phyloP scores from a whole-genome alignment of 2,329 filamentous ascomycete species.

The Colletotrichum endophyticum region DNA sequence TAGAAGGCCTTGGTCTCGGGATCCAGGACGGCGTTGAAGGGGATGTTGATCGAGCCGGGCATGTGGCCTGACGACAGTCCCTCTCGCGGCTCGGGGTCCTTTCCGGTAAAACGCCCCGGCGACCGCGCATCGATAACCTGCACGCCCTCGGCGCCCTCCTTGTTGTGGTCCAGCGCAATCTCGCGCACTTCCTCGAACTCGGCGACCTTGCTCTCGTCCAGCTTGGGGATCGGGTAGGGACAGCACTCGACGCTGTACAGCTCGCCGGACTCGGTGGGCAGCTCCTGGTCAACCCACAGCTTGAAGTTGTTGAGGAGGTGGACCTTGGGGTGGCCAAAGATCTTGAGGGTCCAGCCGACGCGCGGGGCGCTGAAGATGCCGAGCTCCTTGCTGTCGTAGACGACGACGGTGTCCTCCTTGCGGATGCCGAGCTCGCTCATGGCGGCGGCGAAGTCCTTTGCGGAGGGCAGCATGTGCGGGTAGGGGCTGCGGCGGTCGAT shows the following conservation, averaged over 20 bases:
- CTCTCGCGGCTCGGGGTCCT: constrained; percentile 83
- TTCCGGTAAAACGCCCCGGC: constrained; percentile 79
- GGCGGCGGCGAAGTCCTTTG: constrained; percentile 80
- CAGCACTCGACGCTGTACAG: constrained; percentile 71
- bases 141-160: constrained; percentile 81
- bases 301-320: constrained; percentile 96
- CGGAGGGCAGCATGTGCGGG: constrained; percentile 92
- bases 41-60: constrained; percentile 83
- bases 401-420: constrained; percentile 86
- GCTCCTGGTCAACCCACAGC: constrained; percentile 85
- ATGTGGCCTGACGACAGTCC: constrained; percentile 91
- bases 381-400: constrained; percentile 90
- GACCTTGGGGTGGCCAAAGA: constrained; percentile 88
- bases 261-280: constrained; percentile 81
- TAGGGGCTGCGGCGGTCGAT: constrained; percentile 89
- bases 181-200: constrained; percentile 84
- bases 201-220: constrained; percentile 69
- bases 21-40: constrained; percentile 81
- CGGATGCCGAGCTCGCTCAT: constrained; percentile 90
- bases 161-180: constrained; percentile 76
- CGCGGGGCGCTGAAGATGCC: constrained; percentile 94
- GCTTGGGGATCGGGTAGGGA: constrained; percentile 67
- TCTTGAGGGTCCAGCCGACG: constrained; percentile 89
- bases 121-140: constrained; percentile 91
- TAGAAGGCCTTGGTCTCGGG: constrained; percentile 82